A percentile compares a stretch with the other conserved stretches of the same genome.
These are phyloP conservation scores for Metschnikowia peoriensis DNA, from an alignment of 805 yeast genomes.

Conservation along the genomic window DNA sequence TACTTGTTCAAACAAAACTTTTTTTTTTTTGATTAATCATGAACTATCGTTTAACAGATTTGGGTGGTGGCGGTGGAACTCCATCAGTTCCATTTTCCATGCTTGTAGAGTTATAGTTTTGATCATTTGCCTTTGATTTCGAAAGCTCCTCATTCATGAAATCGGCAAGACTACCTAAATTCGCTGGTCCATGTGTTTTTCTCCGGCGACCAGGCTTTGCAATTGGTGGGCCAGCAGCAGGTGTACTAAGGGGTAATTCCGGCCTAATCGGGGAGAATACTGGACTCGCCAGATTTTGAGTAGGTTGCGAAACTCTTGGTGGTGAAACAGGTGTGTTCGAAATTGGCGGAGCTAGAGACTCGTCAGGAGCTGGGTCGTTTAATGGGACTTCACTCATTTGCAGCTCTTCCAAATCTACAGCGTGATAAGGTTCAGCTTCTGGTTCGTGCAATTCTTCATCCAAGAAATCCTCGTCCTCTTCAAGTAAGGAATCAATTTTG, in stretches of 20 bases:
- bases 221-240: constrained; percentile 10
- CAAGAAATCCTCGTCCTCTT: constrained; percentile 9
- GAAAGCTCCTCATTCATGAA: constrained; percentile 45
- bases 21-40: too few relatives aligned
- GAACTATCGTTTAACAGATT: not conserved
- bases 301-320: not conserved
- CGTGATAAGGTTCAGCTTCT: not conserved
- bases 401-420: not conserved
- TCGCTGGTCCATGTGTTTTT: constrained; percentile 23
- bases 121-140: constrained; percentile 38
- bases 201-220: constrained; percentile 24
- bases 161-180: constrained; percentile 30
- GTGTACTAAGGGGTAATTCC: not conserved
- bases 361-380: not conserved
- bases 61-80: constrained; percentile 29
- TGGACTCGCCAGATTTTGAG: not conserved
- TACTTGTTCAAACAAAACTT: too few relatives aligned
- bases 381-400: constrained; percentile 6
- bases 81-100: constrained; percentile 1
- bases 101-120: constrained; percentile 8
- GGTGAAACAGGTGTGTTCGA: not conserved
- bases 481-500: constrained; percentile 5
- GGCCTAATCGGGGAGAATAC: constrained; percentile 9
- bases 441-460: not conserved
- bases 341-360: not conserved